Evolutionary conservation across 2,329 filamentous ascomycete genomes (phyloP), one percentile per base, ranked within the genome.

Genomic region (Fonsecaea pedrosoi): DNA sequence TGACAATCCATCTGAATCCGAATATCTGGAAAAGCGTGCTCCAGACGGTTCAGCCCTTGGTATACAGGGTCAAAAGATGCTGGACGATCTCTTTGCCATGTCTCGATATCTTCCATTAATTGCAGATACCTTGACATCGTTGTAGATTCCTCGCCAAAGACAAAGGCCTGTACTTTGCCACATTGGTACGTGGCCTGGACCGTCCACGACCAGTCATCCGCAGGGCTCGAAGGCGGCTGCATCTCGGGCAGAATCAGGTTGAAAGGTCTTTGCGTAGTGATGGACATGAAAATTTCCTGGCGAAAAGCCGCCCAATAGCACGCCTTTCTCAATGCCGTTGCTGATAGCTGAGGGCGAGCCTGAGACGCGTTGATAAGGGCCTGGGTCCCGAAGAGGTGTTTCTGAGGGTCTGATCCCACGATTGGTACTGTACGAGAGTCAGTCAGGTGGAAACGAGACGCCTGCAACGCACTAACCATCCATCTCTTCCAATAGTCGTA

Each of bases 401-500:
- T 54, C 45, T 58, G 61, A 53, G 54, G 61, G 53, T 60, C 62
- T 15, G 55, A 60, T 40, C 55, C 56, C 30, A 60, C 30, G 21
- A 60, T 60, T 12, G 45, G 50, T 5, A 65, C 62, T 59, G 18
- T 40, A 21, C 10, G 9, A 45, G 15, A 30, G 40, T 56, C 42
- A 55, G 35, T 25, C 25, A 42, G 30, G 35, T 10, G 42, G 25
- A 10, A 13, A 21, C 7, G 8, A 13, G 37, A 18, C 13, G 2
- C 21, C 55, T 13, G 30, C 15, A 12, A n/a, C 18, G 18, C 34
- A 62, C 71, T 65, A 64, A 70, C 72, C 72, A 58, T 72, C 70
- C 40, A 73, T 58, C 60, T 73, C 71, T 61, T 73, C 72, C 59
- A 71, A 71, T 13, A 73, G 70, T 37, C 72, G 67, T 38, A 73